phyloP scores from a whole-genome alignment of 2,329 filamentous ascomycete species.

The Ceratocystis destructans region DNA sequence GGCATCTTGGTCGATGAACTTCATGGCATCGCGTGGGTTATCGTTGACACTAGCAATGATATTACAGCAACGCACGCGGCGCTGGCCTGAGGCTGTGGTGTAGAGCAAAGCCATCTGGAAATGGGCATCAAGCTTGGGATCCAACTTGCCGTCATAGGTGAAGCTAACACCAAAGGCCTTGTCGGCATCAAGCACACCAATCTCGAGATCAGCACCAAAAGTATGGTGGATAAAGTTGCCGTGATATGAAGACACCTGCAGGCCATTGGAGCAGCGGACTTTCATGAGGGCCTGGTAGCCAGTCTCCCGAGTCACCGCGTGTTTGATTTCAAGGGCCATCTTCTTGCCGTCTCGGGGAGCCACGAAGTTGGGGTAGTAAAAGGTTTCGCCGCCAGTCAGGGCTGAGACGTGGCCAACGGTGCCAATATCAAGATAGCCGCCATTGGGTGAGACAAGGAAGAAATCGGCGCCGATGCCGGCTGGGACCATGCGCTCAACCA shows the following conservation, averaged over 20 bases:
- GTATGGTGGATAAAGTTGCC: conserved; percentile 95
- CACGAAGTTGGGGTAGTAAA: conserved; percentile 95
- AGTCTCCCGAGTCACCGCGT: conserved; percentile 76
- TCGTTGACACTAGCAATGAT: conserved; percentile 86
- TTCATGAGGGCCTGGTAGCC: conserved; percentile 97
- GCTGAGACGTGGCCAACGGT: conserved; percentile 80
- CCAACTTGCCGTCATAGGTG: conserved; percentile 93
- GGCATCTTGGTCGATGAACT: conserved; percentile 90
- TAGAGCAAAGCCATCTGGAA: conserved; percentile 94
- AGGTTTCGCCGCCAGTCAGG: conserved; percentile 85
- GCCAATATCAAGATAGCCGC: conserved; percentile 83
- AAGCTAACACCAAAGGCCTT: conserved; percentile 88
- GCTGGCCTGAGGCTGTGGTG: conserved; percentile 77
- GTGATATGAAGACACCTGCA: conserved; percentile 88
- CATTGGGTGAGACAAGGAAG: conserved; percentile 82
- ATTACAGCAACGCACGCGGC: conserved; percentile 84
- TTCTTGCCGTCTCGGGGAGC: conserved; percentile 72
- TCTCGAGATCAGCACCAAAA: conserved; percentile 86
- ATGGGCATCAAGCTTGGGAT: conserved; percentile 88
- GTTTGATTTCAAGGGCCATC: conserved; percentile 70
- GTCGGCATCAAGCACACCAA: conserved; percentile 83
- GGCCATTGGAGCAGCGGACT: conserved; percentile 89
- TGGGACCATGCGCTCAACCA: conserved; percentile 75
- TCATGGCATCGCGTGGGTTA: conserved; percentile 69
- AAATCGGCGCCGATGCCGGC: conserved; percentile 82